Evolutionary conservation across 1,284 basidiomycete genomes (phyloP).

Genomic region (Schizopora paradoxa): DNA sequence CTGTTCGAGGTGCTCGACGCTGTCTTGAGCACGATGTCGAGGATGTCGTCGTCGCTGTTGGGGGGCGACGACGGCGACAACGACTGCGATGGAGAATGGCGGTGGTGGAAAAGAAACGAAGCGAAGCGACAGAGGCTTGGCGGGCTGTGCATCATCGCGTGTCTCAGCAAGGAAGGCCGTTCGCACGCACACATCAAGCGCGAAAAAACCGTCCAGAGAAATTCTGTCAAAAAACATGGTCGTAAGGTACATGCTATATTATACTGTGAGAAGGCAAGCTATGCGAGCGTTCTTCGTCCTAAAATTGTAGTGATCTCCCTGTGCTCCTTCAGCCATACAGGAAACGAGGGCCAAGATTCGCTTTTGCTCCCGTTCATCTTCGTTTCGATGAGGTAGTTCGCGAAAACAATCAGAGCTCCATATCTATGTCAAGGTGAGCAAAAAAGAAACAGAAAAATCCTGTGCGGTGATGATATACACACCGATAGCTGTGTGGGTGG

Average conservation of each 20-base stretch:
- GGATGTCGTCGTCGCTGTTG: too few relatives aligned
- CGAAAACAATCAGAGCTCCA: constrained; percentile 89
- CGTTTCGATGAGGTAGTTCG: constrained; percentile 91
- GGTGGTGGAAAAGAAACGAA: too few relatives aligned
- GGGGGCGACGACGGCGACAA: too few relatives aligned
- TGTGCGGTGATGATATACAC: constrained; percentile 18
- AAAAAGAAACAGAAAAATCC: constrained; percentile 13
- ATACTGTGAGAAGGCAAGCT: neutral
- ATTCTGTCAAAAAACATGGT: neutral
- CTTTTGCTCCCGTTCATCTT: too few relatives aligned
- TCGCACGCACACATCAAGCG: neutral
- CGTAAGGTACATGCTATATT: constrained; percentile 5
- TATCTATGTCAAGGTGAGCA: constrained; percentile 62
- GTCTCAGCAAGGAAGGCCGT: neutral
- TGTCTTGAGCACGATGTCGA: too few relatives aligned
- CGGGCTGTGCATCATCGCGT: neutral
- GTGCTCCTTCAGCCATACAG: constrained; percentile 77
- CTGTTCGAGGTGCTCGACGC: too few relatives aligned
- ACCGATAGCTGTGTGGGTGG: constrained; percentile 5
- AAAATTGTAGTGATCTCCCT: constrained; percentile 82
- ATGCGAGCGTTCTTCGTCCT: constrained; percentile 60
- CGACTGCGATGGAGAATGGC: too few relatives aligned
- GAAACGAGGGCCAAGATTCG: constrained; percentile 53
- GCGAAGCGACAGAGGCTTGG: too few relatives aligned
- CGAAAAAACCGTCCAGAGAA: neutral